Evolutionary conservation across 78 protist species (phyloP), one percentile per base, ranked within the genome.

Genomic region (Monocercomonoides exilis): DNA sequence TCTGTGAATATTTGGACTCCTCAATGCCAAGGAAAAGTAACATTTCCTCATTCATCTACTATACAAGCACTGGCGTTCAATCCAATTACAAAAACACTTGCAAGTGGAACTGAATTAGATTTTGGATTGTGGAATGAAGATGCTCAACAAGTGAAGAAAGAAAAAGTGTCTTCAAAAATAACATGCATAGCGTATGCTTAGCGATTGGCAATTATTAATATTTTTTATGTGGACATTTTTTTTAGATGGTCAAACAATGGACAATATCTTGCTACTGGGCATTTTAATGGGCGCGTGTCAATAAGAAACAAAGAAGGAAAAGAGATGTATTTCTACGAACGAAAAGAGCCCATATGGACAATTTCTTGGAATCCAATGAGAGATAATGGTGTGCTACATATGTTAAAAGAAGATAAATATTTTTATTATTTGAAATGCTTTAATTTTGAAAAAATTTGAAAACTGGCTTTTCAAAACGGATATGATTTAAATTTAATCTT

Each of bases 111-210:
- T 11, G 89, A 91, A 2, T 0, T 85, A 3, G 96, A 94, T 89
- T 91, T 93, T 63, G 89, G 89, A 1, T 38, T 93, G n/a, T 93
- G 95, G 95, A 88, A 90, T 11, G 91, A 91, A 0, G 94, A 89
- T 2, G 89, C 80, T 2, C 91, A 89, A 54, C 42, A 87, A 0
- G 94, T 92, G 11, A 1, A 64, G 5, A 94, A 94, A 89, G 82
- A 63, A 81, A 90, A 89, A 45, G 91, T 92, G 6, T 4, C n/a
- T 21, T 79, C 82, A 21, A 33, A 41, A 5, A 6, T 79, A 6
- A 6, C 21, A 5, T 79, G 82, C 82, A 4, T 79, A 29, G 36
- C 45, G 82, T 79, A 5, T 21, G 2, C 43, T 64, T 2, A 29
- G 81, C 43, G n/a, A n/a, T n/a, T 81, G 41, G 11, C 82, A 45